These are phyloP conservation scores for Crithidia bombi DNA, from an alignment of 208 protist species.

Conservation along the genomic window DNA sequence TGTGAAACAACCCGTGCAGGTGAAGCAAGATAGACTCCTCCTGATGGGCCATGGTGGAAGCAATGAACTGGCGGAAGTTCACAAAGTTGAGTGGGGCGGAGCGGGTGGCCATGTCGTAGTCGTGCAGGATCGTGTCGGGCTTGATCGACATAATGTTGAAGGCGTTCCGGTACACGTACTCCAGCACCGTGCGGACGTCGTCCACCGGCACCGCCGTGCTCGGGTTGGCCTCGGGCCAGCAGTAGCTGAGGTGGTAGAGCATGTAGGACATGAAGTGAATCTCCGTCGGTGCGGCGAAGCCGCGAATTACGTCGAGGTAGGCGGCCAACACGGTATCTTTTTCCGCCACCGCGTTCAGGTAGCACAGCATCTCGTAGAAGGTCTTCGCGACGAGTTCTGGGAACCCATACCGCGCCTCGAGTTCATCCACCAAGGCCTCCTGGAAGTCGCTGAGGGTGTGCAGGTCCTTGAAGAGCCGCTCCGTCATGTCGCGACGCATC, in stretches of 20 bases:
- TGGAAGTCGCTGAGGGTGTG: conserved; percentile 89
- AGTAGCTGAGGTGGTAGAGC: conserved; percentile 83
- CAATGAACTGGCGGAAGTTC: conserved; percentile 76
- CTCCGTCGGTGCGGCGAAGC: conserved; percentile 79
- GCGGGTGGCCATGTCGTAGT: conserved; percentile 84
- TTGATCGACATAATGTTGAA: conserved; percentile 61
- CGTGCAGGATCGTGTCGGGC: conserved; percentile 60
- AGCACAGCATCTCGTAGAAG: conserved; percentile 91
- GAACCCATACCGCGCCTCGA: conserved; percentile 84
- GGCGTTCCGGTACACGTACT: conserved; percentile 78
- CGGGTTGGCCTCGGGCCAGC: conserved; percentile 83
- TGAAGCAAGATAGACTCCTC: conserved; percentile 83
- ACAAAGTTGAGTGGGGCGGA: conserved; percentile 73
- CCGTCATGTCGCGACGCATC: conserved; percentile 68
- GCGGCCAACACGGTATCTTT: conserved; percentile 62
- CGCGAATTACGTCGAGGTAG: conserved; percentile 84
- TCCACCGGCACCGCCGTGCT: conserved; percentile 56
- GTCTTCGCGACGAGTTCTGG: conserved; percentile 89
- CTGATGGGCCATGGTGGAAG: conserved; percentile 73
- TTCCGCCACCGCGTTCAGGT: conserved; percentile 67
- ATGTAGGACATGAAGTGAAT: conserved; percentile 87
- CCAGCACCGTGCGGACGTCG: conserved; percentile 75
- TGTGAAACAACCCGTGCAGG: conserved; percentile 76
- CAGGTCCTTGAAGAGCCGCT: conserved; percentile 82
- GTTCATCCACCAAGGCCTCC: conserved; percentile 82